These are phyloP conservation scores for Conticribra guillardii DNA, from an alignment of 108 stramenopile species.

Conservation along the genomic window DNA sequence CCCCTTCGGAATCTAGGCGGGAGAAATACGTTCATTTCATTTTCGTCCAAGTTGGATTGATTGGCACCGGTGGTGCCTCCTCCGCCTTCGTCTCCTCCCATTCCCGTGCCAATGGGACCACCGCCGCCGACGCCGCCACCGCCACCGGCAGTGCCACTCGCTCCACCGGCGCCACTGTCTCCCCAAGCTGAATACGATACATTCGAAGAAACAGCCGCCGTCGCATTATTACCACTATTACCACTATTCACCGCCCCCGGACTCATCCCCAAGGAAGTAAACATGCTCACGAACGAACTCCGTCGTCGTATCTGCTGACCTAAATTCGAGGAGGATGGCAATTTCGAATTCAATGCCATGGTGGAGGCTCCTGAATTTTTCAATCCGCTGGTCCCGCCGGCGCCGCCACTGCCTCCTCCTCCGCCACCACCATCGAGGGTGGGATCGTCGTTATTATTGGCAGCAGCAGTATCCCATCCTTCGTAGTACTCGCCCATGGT, in stretches of 20 bases:
- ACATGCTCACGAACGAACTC: constrained; percentile 38
- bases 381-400: neutral
- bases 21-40: constrained; percentile 15
- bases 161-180: neutral
- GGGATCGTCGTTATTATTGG: constrained; percentile 10
- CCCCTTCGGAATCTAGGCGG: constrained; percentile 30
- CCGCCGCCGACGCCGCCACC: neutral
- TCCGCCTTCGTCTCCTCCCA: constrained; percentile 11
- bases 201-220: no score
- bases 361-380: neutral
- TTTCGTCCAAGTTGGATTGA: constrained; percentile 3
- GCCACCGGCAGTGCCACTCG: neutral
- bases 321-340: constrained; percentile 7
- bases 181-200: no score
- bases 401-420: neutral
- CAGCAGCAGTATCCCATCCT: no score
- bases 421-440: constrained; percentile 3
- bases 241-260: neutral
- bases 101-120: neutral
- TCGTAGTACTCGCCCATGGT: constrained; percentile 12
- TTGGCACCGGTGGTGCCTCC: neutral
- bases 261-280: constrained; percentile 46
- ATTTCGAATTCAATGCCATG: neutral
- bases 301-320: constrained; percentile 16
- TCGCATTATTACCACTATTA: neutral